These are phyloP conservation scores for Globisporangium okanoganense DNA, from an alignment of 352 stramenopile genomes.

Conservation along the genomic window DNA sequence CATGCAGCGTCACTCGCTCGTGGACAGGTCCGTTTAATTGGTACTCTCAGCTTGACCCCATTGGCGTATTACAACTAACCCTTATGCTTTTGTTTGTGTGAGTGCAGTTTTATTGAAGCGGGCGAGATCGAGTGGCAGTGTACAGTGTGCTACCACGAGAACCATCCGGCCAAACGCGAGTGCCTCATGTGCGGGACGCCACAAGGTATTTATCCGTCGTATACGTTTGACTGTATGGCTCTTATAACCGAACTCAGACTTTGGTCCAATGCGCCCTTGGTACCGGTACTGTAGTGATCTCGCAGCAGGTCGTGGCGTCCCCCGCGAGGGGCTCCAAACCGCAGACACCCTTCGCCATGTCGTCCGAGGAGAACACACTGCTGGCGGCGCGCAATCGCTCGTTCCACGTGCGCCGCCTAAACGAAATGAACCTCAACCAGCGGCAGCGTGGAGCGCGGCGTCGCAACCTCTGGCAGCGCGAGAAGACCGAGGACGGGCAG, in stretches of 20 bases:
- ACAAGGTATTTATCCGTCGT: conserved; percentile 33
- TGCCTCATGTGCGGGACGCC: conserved; percentile 82
- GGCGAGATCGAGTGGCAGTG: conserved; percentile 81
- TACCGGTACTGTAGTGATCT: conserved; percentile 57
- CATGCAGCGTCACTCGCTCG: conserved; percentile 81
- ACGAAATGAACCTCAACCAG: conserved; percentile 81
- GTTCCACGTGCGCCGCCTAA: conserved; percentile 75
- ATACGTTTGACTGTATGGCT: not conserved
- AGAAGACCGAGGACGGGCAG: conserved; percentile 64
- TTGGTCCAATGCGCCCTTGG: not conserved
- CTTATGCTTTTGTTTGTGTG: not conserved
- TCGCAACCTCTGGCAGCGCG: conserved; percentile 75
- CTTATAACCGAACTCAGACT: not conserved
- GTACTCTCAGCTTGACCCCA: no score
- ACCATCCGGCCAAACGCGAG: conserved; percentile 75
- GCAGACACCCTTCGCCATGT: conserved; percentile 27
- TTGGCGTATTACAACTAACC: no score
- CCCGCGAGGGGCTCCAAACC: conserved; percentile 19
- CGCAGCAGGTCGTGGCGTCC: conserved; percentile 42
- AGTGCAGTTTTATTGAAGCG: conserved; percentile 48
- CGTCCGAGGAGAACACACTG: conserved; percentile 26
- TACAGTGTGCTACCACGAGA: conserved; percentile 81
- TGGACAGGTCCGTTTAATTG: conserved; percentile 53
- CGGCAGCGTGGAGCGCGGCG: conserved; percentile 64
- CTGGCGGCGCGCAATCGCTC: conserved; percentile 62